Evolutionary conservation across 495 filamentous ascomycete genomes (phyloP).

Genomic region (Xylona heveae): DNA sequence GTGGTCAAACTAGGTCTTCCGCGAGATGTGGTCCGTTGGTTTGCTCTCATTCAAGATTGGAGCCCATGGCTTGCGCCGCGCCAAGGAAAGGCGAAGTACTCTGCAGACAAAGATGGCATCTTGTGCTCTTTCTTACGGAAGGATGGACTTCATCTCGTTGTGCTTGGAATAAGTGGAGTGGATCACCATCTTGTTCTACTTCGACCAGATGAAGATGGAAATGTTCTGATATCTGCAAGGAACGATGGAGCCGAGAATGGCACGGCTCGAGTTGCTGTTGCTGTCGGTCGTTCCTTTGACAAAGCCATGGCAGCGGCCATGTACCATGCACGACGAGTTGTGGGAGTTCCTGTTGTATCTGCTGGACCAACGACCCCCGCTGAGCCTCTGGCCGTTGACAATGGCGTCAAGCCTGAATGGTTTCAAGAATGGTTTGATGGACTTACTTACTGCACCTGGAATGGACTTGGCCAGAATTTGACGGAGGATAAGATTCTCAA

Average conservation of each 20-base stretch:
- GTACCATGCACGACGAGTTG: conserved; percentile 59
- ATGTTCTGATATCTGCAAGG: conserved; percentile 21
- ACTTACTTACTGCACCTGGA: conserved; percentile 74
- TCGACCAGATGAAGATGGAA: conserved; percentile 39
- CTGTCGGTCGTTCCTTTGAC: conserved; percentile 57
- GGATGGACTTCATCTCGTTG: conserved; percentile 58
- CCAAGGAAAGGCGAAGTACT: conserved; percentile 48
- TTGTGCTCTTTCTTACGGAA: conserved; percentile 58
- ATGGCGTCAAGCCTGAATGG: conserved; percentile 45
- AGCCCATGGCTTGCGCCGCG: conserved; percentile 72
- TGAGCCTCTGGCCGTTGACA: no score
- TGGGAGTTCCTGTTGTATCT: conserved; percentile 9
- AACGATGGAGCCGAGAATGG: conserved; percentile 40
- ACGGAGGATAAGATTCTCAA: conserved; percentile 58
- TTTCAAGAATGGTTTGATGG: conserved; percentile 81
- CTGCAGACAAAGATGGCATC: conserved; percentile 54
- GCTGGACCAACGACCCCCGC: conserved; percentile 10
- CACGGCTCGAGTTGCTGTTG: conserved; percentile 42
- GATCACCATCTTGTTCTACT: conserved; percentile 52
- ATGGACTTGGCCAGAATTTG: conserved; percentile 63
- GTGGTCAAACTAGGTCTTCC: conserved; percentile 36
- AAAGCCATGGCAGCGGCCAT: conserved; percentile 59
- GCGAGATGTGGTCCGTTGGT: conserved; percentile 30
- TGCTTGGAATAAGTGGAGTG: conserved; percentile 62
- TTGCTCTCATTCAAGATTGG: conserved; percentile 61